Evolutionary conservation across 179 eudicot genomes (phyloP).

Genomic region (Beta macrorhiza): DNA sequence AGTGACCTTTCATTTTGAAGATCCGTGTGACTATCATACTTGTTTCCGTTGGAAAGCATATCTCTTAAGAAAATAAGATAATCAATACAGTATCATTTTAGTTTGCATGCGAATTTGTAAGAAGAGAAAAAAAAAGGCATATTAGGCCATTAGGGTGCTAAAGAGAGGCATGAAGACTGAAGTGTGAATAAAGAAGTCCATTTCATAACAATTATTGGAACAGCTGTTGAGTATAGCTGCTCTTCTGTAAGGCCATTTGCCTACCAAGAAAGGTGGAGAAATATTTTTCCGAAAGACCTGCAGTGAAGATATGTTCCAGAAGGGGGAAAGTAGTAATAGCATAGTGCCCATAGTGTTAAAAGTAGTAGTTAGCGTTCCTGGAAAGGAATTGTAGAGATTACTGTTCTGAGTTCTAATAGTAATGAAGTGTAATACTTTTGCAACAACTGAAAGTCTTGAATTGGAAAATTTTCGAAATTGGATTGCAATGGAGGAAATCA

Average conservation of each 20-base stretch:
- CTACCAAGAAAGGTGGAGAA: neutral
- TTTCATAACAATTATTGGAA: neutral
- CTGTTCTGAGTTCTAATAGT: neutral
- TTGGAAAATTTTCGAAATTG: neutral
- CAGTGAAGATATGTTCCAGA: neutral
- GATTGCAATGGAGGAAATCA: neutral
- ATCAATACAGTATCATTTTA: too few relatives aligned
- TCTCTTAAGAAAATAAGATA: too few relatives aligned
- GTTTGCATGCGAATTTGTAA: neutral
- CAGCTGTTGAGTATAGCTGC: neutral
- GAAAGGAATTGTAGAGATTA: neutral
- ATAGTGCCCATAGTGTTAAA: neutral
- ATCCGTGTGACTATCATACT: too few relatives aligned
- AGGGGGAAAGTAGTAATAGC: neutral
- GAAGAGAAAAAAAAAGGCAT: too few relatives aligned
- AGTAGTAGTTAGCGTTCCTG: neutral
- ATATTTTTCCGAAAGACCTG: neutral
- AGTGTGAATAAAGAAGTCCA: neutral
- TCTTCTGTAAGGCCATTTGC: neutral
- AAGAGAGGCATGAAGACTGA: neutral
- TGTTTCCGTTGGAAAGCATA: too few relatives aligned
- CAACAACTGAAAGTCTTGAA: neutral
- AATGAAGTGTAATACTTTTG: neutral
- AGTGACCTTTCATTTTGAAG: neutral
- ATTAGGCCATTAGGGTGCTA: neutral